Conservation (phyloP, 73 alveolate species). For the Urostyla sp. region DNA sequence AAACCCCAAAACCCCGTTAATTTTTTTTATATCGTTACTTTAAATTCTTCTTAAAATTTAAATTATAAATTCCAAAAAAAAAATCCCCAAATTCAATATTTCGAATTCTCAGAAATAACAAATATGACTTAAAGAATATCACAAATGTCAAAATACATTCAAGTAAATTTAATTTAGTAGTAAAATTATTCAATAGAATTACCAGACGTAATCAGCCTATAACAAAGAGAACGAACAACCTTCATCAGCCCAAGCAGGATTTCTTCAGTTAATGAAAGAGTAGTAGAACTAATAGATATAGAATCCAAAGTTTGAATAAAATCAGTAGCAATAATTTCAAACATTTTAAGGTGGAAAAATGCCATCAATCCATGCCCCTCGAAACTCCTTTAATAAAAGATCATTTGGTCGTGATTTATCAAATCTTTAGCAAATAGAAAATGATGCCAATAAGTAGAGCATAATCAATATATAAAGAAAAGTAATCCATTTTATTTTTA, state of each 20-base stretch:
- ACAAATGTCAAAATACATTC: conserved; percentile 26
- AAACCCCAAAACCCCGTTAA: too few relatives aligned
- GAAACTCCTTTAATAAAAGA: conserved; percentile 34
- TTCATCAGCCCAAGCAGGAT: conserved; percentile 9
- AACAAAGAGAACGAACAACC: conserved; percentile 50
- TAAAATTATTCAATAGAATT: not conserved
- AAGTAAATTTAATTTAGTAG: not conserved
- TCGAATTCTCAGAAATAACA: not conserved
- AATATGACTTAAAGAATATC: conserved; percentile 34
- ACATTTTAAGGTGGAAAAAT: conserved; percentile 16
- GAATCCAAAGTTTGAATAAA: not conserved
- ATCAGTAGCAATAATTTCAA: not conserved
- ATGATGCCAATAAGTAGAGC: conserved; percentile 9
- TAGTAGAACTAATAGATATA: not conserved
- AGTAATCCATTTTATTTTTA: not conserved
- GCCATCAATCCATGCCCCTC: conserved; percentile 40
- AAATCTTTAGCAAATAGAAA: not conserved
- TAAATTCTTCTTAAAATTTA: conserved; percentile 56
- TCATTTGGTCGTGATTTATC: conserved; percentile 39
- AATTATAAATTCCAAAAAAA: conserved; percentile 10
- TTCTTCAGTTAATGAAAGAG: not conserved
- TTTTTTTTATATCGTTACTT: conserved; percentile 57
- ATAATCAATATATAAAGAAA: conserved; percentile 21
- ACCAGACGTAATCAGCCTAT: not conserved
- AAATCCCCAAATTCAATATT: not conserved